phyloP scores from a whole-genome alignment of 1,139 yeast genomes.

The Kodamaea anthophila region DNA sequence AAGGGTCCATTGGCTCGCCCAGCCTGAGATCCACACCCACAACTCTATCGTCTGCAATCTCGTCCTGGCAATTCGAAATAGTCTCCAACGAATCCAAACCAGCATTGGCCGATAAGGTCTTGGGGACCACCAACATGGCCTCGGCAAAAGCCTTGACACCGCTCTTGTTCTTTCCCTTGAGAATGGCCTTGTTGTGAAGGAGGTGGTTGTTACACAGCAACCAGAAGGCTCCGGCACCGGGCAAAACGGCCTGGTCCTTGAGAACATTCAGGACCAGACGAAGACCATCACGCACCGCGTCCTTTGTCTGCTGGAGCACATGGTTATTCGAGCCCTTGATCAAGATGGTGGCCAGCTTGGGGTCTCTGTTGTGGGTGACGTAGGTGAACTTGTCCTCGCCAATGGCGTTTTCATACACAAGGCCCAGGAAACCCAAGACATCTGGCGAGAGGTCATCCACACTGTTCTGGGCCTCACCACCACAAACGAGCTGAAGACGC shows the following conservation, averaged over 20 bases:
- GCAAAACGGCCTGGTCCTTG: constrained; percentile 77
- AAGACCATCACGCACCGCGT: constrained; percentile 94
- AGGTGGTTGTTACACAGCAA: constrained; percentile 74
- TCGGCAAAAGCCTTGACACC: constrained; percentile 94
- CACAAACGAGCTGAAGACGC: constrained; percentile 90
- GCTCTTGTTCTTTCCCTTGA: constrained; percentile 82
- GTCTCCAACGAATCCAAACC: constrained; percentile 93
- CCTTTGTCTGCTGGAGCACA: constrained; percentile 85
- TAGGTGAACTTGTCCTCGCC: constrained; percentile 98
- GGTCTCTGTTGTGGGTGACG: constrained; percentile 86
- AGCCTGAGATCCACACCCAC: constrained; percentile 88
- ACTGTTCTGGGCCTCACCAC: constrained; percentile 97
- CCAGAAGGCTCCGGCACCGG: constrained; percentile 97
- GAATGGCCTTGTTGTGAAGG: constrained; percentile 49
- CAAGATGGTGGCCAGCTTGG: constrained; percentile 85
- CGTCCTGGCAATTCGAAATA: constrained; percentile 85
- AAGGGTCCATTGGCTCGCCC: constrained; percentile 96
- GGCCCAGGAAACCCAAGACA: constrained; percentile 85
- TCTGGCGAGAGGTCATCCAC: constrained; percentile 88
- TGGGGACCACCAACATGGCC: constrained; percentile 84
- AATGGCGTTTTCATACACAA: constrained; percentile 84
- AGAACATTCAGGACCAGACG: constrained; percentile 91
- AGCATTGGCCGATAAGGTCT: constrained; percentile 86
- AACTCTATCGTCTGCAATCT: constrained; percentile 68
- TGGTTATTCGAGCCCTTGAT: constrained; percentile 92